These are phyloP conservation scores for bread wheat (Triticum aestivum) DNA, from an alignment of 176 grass and related monocot genomes.

Conservation along the genomic window IWGSC_CS_RefSeq_v2.1 NC_057805.1:120055925-120056424, in stretches of 20 bases:
- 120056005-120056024: conserved; percentile 51
- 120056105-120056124: conserved; percentile 21
- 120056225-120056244: conserved; percentile 13
- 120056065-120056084: not conserved
- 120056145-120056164: not conserved
- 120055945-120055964: conserved; percentile 26
- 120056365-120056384: not conserved
- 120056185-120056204: not conserved
- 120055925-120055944: conserved; percentile 46
- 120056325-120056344: not conserved
- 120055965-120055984: conserved; percentile 62
- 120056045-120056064: not conserved
- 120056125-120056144: not conserved
- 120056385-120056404: not conserved
- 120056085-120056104: not conserved
- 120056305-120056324: not conserved
- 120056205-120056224: not conserved
- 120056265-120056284: not conserved
- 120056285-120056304: not conserved
- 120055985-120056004: conserved; percentile 60
- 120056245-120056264: not conserved
- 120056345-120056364: not conserved
- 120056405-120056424: not conserved
- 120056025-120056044: conserved; percentile 11
- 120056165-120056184: not conserved